Conservation (phyloP, 768 basidiomycete genomes). For the Suillus subluteus region DNA sequence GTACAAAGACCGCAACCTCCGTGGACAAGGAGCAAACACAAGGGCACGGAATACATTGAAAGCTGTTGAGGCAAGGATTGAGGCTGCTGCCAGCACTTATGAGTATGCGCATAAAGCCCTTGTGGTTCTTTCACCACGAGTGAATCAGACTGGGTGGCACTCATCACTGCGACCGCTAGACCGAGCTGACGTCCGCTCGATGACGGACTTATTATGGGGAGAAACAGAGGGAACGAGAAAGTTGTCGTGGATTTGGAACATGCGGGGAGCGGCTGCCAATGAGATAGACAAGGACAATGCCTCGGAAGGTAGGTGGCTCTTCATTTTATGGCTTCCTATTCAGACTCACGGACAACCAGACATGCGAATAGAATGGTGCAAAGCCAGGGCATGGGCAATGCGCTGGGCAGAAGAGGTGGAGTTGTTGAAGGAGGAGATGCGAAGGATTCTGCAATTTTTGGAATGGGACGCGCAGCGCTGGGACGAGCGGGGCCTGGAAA, state of each 20-base stretch:
- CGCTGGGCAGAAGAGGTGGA: background rate
- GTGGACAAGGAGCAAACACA: background rate
- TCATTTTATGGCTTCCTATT: background rate
- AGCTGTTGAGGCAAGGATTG: background rate
- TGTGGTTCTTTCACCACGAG: background rate
- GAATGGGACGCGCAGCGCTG: background rate
- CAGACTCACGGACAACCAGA: background rate
- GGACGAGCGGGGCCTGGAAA: background rate
- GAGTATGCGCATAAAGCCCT: background rate
- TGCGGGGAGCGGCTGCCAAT: background rate
- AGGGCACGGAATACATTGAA: background rate
- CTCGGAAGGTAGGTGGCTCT: constrained; percentile 2
- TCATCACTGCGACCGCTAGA: background rate
- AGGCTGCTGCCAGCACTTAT: constrained; percentile 1
- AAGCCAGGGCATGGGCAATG: background rate
- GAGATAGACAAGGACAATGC: background rate
- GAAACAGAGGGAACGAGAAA: constrained; percentile 15
- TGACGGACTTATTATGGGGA: constrained; percentile 7
- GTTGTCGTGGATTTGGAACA: constrained; percentile 18
- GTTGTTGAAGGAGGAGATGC: background rate
- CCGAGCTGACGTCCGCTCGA: background rate
- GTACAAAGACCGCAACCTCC: background rate
- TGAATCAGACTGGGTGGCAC: constrained; percentile 3
- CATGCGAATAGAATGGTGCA: background rate
- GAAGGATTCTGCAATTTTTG: background rate